Percentiles rank a stretch among this genome's conserved stretches.
Evolutionary conservation across 2,329 filamentous ascomycete genomes (phyloP).

Genomic region (Dendryphion nanum): DNA sequence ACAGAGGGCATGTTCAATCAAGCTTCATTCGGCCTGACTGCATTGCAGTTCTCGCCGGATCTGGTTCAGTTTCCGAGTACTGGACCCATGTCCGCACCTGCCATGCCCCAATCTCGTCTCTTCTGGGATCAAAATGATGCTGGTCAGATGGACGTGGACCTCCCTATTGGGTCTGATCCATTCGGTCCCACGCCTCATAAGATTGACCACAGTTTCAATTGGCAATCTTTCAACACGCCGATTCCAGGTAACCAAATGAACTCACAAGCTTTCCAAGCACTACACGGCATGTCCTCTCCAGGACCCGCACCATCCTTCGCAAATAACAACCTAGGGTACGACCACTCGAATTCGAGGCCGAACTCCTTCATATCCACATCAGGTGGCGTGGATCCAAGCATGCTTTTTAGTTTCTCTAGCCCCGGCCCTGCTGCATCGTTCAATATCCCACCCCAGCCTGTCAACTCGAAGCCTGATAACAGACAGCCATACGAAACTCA

Average conservation of each 20-base stretch:
- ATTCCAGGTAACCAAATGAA: constrained; percentile 28
- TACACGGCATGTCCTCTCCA: constrained; percentile 27
- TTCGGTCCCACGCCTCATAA: constrained; percentile 37
- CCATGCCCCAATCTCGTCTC: constrained; percentile 50
- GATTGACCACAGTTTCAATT: constrained; percentile 27
- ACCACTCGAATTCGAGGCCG: constrained; percentile 18
- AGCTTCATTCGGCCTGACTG: constrained; percentile 49
- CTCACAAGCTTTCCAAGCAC: constrained; percentile 31
- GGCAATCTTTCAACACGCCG: constrained; percentile 33
- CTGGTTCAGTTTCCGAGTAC: constrained; percentile 53
- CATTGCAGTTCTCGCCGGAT: constrained; percentile 58
- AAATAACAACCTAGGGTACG: constrained; percentile 13
- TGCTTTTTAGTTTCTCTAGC: constrained; percentile 44
- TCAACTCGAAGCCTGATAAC: constrained; percentile 10
- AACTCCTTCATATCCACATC: constrained; percentile 37
- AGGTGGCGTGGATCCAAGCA: constrained; percentile 48
- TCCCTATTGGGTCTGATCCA: constrained; percentile 28
- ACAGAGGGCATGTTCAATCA: constrained; percentile 33
- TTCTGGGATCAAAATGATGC: constrained; percentile 38
- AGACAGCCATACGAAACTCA: constrained; percentile 42
- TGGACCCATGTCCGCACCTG: constrained; percentile 57
- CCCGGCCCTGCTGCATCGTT: constrained; percentile 28
- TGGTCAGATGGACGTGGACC: constrained; percentile 35
- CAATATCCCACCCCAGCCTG: constrained; percentile 22
- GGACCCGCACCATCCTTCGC: constrained; percentile 23